phyloP scores from a whole-genome alignment of 768 basidiomycete genomes.

The Mycena rosella region DNA sequence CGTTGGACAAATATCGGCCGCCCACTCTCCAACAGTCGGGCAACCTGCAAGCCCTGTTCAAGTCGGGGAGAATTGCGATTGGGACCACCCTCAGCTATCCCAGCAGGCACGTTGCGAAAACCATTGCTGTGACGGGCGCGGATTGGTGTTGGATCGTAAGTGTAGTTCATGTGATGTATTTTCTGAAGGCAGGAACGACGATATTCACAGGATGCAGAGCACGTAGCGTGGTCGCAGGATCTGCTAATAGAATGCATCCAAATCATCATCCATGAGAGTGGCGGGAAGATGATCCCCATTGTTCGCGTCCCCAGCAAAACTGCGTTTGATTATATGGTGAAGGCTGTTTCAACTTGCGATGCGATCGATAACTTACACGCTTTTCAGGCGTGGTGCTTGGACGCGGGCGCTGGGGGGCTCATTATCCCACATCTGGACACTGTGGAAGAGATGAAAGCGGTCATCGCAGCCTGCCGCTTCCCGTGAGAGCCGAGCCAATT shows the following conservation, averaged over 20 bases:
- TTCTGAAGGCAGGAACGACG: background rate
- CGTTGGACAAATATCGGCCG: slow-evolving; percentile 6
- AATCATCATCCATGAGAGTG: slow-evolving; percentile 31
- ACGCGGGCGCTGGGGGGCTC: slow-evolving; percentile 33
- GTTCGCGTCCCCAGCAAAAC: slow-evolving; percentile 31
- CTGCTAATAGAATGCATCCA: slow-evolving; percentile 30
- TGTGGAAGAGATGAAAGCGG: slow-evolving; percentile 22
- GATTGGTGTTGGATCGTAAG: slow-evolving; percentile 36
- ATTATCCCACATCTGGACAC: slow-evolving; percentile 31
- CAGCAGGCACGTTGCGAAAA: slow-evolving; percentile 30
- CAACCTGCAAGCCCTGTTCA: slow-evolving; percentile 22
- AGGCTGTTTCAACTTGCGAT: background rate
- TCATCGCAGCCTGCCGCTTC: slow-evolving; percentile 26
- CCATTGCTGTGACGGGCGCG: slow-evolving; percentile 19
- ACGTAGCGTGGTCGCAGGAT: slow-evolving; percentile 21
- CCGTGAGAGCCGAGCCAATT: slow-evolving; percentile 10
- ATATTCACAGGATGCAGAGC: slow-evolving; percentile 20
- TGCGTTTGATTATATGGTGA: slow-evolving; percentile 33
- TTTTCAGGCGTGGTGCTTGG: slow-evolving; percentile 28
- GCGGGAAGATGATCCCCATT: slow-evolving; percentile 29
- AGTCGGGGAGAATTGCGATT: slow-evolving; percentile 20
- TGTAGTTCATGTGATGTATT: background rate
- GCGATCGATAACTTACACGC: too few species aligned
- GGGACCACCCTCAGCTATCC: slow-evolving; percentile 20
- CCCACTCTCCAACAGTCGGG: slow-evolving; percentile 27